Base-by-base conservation (phyloP, 2,329 filamentous ascomycete species). In the Diaporthe australafricana region DNA sequence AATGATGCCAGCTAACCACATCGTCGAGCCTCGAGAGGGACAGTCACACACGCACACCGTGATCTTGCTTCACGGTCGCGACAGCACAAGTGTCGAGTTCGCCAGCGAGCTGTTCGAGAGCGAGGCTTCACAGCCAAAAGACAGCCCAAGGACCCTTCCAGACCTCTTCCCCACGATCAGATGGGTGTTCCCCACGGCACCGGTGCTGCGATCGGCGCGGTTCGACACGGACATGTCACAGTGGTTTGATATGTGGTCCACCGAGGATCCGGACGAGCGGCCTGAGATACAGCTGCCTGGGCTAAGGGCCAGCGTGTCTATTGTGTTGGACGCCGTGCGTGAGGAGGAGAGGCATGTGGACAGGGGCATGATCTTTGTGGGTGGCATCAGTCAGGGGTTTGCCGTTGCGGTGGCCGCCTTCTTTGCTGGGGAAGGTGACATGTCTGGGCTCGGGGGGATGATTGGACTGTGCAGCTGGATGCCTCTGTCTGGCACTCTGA, bases 21-120 rank as follows among this genome's bases (percentile, higher is more conserved):
- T 30, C 30, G 38, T 60, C 22, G 56, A 27, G 6, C 56, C 56
- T n/a, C 3, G 8, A 14, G 16, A 45, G 2, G 30, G 45, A 9
- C 45, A 50, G 1, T 1, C 20, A 12, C 84, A 87, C 69, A 84
- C 81, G 0, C 82, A 87, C 62, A 87, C 84, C 0, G 72, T 86
- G 50, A 84, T 87, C 47, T 80, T 86, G 50, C 81, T 87, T 14
- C 84, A 87, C 63, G 85, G 84, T 7, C 78, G 83, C 47, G 83
- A 83, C 72, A 85, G 83, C 73, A 78, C 75, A 3, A 79, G 78
- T n/a, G 25, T 74, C 1, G 80, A 84, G 35, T 86, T 85, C 65
- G 79, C 81, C 0, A 65, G 55, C 14, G 83, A 86, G 65, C 75
- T 87, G 55, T 83, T 86, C 74, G 79, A 83, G 25, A 79, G 78